These are phyloP conservation scores for Lactifluus pinguis DNA, from an alignment of 768 basidiomycete genomes.

Conservation along the genomic window DNA sequence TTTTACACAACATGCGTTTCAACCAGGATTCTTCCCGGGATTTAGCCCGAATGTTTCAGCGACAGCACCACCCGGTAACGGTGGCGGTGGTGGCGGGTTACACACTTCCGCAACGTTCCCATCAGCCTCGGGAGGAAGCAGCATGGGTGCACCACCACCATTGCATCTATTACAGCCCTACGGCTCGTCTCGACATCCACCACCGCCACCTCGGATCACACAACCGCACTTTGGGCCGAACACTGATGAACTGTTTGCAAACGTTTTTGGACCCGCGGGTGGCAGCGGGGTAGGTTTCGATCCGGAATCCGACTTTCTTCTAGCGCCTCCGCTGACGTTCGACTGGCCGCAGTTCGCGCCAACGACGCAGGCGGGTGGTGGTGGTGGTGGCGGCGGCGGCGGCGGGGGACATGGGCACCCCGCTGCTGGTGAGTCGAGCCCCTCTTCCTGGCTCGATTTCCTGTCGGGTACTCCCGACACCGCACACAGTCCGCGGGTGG, in stretches of 20 bases:
- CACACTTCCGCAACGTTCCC: slow-evolving; percentile 6
- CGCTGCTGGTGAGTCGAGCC: background rate
- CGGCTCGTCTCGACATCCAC: slow-evolving; percentile 12
- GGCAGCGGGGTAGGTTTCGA: slow-evolving; percentile 18
- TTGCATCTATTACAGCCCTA: slow-evolving; percentile 1
- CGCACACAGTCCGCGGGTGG: slow-evolving; percentile 8
- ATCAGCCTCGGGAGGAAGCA: background rate
- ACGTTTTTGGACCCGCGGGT: slow-evolving; percentile 19
- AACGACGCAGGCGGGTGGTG: slow-evolving; percentile 8
- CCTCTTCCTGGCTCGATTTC: slow-evolving; percentile 18
- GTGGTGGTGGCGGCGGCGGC: background rate
- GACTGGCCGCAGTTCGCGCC: slow-evolving; percentile 20
- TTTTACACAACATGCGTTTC: background rate
- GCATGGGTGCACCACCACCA: background rate
- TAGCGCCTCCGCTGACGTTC: slow-evolving; percentile 19
- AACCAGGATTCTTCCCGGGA: background rate
- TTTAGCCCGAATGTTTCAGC: slow-evolving; percentile 1
- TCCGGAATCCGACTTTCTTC: slow-evolving; percentile 16
- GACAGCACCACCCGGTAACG: background rate
- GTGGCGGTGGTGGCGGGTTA: background rate
- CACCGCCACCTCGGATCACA: slow-evolving; percentile 13
- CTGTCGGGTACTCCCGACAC: slow-evolving; percentile 10
- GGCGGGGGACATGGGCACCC: background rate
- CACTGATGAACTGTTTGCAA: slow-evolving; percentile 18
- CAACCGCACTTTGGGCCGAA: slow-evolving; percentile 3